These are phyloP conservation scores for Jaapia argillacea DNA, from an alignment of 768 basidiomycete genomes.

Conservation along the genomic window DNA sequence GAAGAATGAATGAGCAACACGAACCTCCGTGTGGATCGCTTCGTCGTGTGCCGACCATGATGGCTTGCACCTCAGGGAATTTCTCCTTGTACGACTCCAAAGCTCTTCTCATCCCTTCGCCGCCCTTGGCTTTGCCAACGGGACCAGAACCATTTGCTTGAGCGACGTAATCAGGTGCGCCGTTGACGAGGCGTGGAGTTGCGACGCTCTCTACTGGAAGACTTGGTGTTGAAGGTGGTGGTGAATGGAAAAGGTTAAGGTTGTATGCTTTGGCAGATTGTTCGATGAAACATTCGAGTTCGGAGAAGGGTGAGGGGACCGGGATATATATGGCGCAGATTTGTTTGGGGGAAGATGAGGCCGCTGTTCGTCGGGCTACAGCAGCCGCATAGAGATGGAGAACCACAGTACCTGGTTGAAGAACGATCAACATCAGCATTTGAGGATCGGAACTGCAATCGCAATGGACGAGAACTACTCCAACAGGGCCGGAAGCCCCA, in stretches of 20 bases:
- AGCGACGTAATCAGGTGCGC: conserved; percentile 13
- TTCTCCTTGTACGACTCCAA: conserved; percentile 60
- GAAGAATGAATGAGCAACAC: conserved; percentile 15
- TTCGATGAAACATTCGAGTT: conserved; percentile 77
- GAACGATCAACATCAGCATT: too few species aligned
- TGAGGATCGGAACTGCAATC: too few species aligned
- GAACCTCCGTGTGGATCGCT: conserved; percentile 91
- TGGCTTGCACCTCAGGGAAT: conserved; percentile 62
- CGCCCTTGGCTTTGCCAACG: conserved; percentile 45
- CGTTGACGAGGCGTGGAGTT: not conserved
- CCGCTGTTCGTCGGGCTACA: conserved; percentile 36
- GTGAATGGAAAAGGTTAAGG: conserved; percentile 62
- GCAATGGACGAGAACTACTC: not conserved
- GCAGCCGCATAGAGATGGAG: conserved; percentile 80
- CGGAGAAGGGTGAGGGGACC: conserved; percentile 77
- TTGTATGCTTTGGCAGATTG: conserved; percentile 51
- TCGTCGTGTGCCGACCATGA: conserved; percentile 83
- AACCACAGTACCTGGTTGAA: conserved; percentile 78
- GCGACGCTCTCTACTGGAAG: conserved; percentile 38
- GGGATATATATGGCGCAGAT: conserved; percentile 81
- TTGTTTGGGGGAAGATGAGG: conserved; percentile 26
- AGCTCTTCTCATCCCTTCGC: conserved; percentile 72
- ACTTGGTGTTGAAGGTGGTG: conserved; percentile 19
- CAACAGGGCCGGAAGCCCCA: not conserved
- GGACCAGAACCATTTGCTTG: conserved; percentile 12